A percentile compares a stretch with the other conserved stretches of the same genome.
phyloP scores from a whole-genome alignment of 2,329 filamentous ascomycete genomes.

The Chaetomium sp. region DNA sequence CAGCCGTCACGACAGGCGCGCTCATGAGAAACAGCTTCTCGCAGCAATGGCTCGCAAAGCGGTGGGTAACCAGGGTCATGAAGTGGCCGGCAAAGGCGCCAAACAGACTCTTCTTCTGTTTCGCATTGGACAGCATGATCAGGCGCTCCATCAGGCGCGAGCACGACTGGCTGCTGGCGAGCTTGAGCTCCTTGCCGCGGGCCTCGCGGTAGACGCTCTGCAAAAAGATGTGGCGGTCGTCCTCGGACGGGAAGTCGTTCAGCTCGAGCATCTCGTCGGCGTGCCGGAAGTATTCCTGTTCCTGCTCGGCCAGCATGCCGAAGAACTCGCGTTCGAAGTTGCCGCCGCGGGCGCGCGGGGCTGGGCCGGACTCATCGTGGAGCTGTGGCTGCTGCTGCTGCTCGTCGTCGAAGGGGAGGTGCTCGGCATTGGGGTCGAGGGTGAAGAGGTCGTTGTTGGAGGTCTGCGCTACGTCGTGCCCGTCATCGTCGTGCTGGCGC shows the following conservation, averaged over 20 bases:
- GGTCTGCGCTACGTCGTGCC: not conserved
- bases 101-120: conserved; percentile 82
- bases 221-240: conserved; percentile 66
- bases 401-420: conserved; percentile 23
- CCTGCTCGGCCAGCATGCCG: conserved; percentile 83
- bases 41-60: conserved; percentile 95
- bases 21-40: conserved; percentile 85
- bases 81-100: conserved; percentile 82
- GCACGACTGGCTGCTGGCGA: conserved; percentile 92
- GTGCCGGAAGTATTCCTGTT: conserved; percentile 91
- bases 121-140: conserved; percentile 70
- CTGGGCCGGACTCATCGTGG: not conserved
- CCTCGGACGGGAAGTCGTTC: conserved; percentile 74
- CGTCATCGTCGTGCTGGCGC: conserved; percentile 15
- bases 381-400: not conserved
- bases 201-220: conserved; percentile 83
- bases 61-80: conserved; percentile 82
- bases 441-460: conserved; percentile 3
- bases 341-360: conserved; percentile 8
- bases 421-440: conserved; percentile 16
- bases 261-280: conserved; percentile 85
- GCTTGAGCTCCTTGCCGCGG: conserved; percentile 86
- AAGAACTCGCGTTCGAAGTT: conserved; percentile 69
- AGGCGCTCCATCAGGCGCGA: conserved; percentile 88
- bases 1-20: conserved; percentile 69